Percentiles rank a stretch among this genome's conserved stretches.
phyloP scores from a whole-genome alignment of 768 basidiomycete genomes.

The Cystofilobasidium macerans region DNA sequence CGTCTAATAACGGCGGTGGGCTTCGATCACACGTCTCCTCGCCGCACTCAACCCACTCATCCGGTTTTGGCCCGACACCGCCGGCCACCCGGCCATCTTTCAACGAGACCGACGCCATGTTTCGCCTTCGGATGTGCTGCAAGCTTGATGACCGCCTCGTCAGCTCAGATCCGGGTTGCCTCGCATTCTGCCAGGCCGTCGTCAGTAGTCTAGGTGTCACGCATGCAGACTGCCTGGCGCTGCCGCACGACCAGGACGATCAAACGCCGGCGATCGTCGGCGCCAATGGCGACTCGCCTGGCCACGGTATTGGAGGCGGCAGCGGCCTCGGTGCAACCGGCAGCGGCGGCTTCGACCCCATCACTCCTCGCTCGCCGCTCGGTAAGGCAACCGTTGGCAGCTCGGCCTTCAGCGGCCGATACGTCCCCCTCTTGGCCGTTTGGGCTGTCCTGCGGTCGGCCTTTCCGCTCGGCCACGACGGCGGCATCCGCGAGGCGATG shows the following conservation, averaged over 20 bases:
- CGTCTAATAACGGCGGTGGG: too few relatives aligned
- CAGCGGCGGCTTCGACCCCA: neutral
- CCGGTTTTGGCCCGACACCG: constrained; percentile 13
- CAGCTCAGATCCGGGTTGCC: constrained; percentile 17
- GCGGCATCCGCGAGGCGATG: constrained; percentile 24
- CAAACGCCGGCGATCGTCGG: neutral
- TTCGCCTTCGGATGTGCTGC: constrained; percentile 20
- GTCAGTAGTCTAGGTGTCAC: constrained; percentile 8
- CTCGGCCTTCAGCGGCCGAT: neutral
- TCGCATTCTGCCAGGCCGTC: constrained; percentile 26
- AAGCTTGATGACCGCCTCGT: constrained; percentile 24
- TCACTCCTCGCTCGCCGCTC: constrained; percentile 1
- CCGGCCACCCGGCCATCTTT: neutral
- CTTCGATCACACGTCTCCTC: constrained; percentile 12
- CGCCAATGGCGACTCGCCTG: constrained; percentile 5
- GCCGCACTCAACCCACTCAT: constrained; percentile 7
- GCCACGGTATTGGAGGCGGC: constrained; percentile 3
- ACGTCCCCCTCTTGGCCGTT: constrained; percentile 15
- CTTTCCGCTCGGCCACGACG: constrained; percentile 13
- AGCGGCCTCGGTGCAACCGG: neutral
- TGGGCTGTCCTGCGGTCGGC: constrained; percentile 17
- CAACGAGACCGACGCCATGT: constrained; percentile 23
- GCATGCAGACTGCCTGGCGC: constrained; percentile 16
- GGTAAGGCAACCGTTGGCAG: neutral
- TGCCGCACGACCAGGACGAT: neutral